Evolutionary conservation across 169 alveolate genomes (phyloP), one percentile per base, ranked within the genome.

Genomic region (Plasmodium relictum): DNA sequence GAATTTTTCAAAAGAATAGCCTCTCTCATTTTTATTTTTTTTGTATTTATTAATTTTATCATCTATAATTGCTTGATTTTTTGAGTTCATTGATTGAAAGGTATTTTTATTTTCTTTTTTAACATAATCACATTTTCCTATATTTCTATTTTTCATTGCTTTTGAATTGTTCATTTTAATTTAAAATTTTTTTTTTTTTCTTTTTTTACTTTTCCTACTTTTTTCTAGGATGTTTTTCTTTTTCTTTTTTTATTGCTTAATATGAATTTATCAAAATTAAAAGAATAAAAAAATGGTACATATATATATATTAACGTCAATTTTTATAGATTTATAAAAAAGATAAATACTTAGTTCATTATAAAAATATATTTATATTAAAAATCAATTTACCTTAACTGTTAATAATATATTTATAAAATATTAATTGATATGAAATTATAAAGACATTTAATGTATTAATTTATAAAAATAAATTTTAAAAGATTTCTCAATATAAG

Each of bases 101-200:
- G 50, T 73, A 73, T 39, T 56, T 56, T 54, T 59, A 22, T 48
- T 37, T 73, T 26, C 71, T 44, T 37, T 54, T 37, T 73, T 56
- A 63, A 54, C 52, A 26, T 73, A 48, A 24, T 73, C 72, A n/a
- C 14, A 56, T 58, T 56, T 73, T 59, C 54, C 71, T 73, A 56
- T 16, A 45, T n/a, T 24, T 16, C 45, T 41, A 54, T 24, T 59
- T 56, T 73, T 73, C 41, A 10, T 37, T 12, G 52, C 72, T 44
- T 73, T 50, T 22, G 45, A 72, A 54, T 6, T 58, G 48, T 39
- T 73, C 88, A 73, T 73, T 56, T 62, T 62, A 62, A 62, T 62
- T 62, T 22, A 62, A 62, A 62, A 62, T 22, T 22, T 54, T 20
- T 72, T 52, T 72, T 73, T 58, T 56, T 48, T 73, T 70, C 48